Evolutionary conservation across 2,329 filamentous ascomycete genomes (phyloP), one percentile per base, ranked within the genome.

Genomic region (Sordariomycetes sp.): DNA sequence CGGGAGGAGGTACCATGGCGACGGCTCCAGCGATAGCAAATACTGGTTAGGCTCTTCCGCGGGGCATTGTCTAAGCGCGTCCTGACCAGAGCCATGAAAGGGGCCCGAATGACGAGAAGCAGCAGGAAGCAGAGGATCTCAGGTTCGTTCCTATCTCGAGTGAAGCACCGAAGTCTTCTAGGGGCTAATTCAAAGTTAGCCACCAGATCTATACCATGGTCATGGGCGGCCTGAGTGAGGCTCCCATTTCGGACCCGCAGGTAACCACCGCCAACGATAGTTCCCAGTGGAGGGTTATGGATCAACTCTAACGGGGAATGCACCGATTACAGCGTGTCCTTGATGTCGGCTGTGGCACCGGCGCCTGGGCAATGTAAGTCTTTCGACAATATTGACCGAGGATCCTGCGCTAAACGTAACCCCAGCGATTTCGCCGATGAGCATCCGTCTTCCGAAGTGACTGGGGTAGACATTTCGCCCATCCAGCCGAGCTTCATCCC

Each of bases 331-430:
- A 75, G 60, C 71, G 72, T 24, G 76, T 84, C 14, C 71, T 85
- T 10, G 81, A 85, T 63, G 70, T 85, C 12, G 80, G 81, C 54
- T 83, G 80, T 7, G 84, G 84, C 18, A 83, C 81, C 0, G 83
- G 83, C 1, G 82, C 83, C 57, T 86, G 83, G 68, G 68, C 63
- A 7, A 65, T 66, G 61, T 65, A 61, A 32, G 59, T 48, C 20
- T 14, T 24, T 52, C 32, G 18, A 7, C n/a, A 12, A 14, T 10
- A 4, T 22, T 28, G n/a, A 1, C n/a, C n/a, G 8, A 32, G 28
- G 28, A 25, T 18, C 20, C 34, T 2, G 10, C 3, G 14, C 22
- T 37, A 20, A n/a, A 37, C n/a, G 16, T 14, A 11, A 24, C 12
- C 24, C 34, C 53, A 37, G 58, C 2, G 64, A 65, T 11, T 62